Conservation (phyloP, 352 stramenopile species). For the Globisporangium spiculum region DNA sequence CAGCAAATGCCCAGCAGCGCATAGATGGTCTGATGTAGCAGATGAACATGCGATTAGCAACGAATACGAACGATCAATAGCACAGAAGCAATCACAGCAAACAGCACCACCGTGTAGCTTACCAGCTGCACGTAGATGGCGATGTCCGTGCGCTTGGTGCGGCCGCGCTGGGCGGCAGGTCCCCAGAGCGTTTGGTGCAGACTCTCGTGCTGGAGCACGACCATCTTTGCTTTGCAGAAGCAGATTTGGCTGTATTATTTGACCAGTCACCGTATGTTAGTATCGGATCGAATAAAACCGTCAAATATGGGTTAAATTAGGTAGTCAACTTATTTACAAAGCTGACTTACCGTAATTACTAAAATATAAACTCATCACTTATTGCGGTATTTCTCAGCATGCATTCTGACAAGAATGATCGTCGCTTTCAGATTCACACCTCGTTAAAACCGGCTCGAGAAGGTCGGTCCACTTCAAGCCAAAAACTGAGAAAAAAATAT, state of each 20-base stretch:
- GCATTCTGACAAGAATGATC: too few relatives aligned
- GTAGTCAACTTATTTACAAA: too few relatives aligned
- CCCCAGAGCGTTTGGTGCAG: conserved; percentile 70
- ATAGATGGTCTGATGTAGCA: conserved; percentile 18
- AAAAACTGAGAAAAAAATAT: background rate
- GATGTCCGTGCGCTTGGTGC: conserved; percentile 38
- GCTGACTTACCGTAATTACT: too few relatives aligned
- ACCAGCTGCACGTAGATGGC: conserved; percentile 51
- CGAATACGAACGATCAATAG: background rate
- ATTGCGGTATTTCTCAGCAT: too few relatives aligned
- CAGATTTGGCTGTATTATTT: too few relatives aligned
- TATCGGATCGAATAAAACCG: too few relatives aligned
- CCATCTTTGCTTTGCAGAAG: background rate
- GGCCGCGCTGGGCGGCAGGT: conserved; percentile 33
- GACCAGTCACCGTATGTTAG: too few relatives aligned
- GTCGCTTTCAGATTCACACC: too few relatives aligned
- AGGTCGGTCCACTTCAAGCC: too few relatives aligned
- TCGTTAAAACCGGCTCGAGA: too few relatives aligned
- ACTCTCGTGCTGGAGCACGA: conserved; percentile 49
- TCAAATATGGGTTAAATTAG: too few relatives aligned
- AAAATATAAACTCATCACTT: too few relatives aligned
- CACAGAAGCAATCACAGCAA: background rate
- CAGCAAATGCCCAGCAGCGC: conserved; percentile 32
- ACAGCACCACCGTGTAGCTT: background rate
- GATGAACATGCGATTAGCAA: background rate